Percentiles rank a stretch among this genome's conserved stretches.
phyloP scores from a whole-genome alignment of 108 stramenopile genomes.

The Schizochytrium sp. region DNA sequence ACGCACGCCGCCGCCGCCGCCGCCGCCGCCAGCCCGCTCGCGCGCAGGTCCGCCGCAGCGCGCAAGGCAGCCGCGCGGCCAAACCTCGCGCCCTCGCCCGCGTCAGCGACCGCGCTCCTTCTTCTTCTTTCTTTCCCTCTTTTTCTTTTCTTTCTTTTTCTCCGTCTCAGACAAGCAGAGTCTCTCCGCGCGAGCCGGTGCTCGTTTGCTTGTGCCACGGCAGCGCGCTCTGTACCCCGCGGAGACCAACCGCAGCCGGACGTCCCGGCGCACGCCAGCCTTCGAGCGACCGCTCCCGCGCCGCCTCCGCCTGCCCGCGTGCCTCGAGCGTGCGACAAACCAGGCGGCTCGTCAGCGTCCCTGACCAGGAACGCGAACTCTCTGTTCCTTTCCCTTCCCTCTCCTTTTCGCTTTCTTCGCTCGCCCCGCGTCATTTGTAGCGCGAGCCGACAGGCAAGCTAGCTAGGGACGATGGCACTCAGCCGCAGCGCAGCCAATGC shows the following conservation, averaged over 20 bases:
- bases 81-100: neutral
- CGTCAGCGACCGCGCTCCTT: neutral
- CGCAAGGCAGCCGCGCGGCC: neutral
- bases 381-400: too few relatives aligned
- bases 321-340: too few relatives aligned
- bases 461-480: neutral
- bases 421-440: neutral
- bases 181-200: too few relatives aligned
- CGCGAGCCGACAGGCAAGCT: neutral
- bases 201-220: too few relatives aligned
- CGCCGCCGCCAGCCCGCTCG: neutral
- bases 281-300: too few relatives aligned
- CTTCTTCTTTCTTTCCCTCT: neutral
- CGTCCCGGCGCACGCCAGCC: too few relatives aligned
- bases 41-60: neutral
- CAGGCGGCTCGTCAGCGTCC: too few relatives aligned
- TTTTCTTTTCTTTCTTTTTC: neutral
- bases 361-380: too few relatives aligned
- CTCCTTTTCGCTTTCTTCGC: neutral
- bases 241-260: too few relatives aligned
- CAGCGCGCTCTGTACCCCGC: too few relatives aligned
- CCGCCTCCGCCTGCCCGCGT: too few relatives aligned
- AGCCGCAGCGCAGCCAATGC: neutral
- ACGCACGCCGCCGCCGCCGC: neutral
- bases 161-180: neutral